A percentile compares a stretch with the other conserved stretches of the same genome.
Conservation (phyloP, 768 basidiomycete genomes). For the Mycena alexandri region DNA sequence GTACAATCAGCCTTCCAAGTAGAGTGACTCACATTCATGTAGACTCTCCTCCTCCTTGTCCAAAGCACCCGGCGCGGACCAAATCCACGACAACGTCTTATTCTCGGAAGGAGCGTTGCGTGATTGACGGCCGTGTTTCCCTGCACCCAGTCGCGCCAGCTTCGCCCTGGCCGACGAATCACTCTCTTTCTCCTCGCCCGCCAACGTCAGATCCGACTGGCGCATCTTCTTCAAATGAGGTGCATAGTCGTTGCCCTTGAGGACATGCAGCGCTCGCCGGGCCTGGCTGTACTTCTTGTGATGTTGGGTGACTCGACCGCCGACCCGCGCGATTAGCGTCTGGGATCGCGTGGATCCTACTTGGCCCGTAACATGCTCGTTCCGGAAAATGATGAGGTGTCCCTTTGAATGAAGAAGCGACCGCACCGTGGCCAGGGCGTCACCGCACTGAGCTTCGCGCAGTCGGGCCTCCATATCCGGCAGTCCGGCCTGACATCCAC, state of each 20-base stretch:
- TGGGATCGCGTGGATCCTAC: not conserved
- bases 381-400: not conserved
- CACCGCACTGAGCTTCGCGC: constrained; percentile 6
- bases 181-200: not conserved
- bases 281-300: not conserved
- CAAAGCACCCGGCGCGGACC: not conserved
- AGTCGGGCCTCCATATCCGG: constrained; percentile 5
- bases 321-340: not conserved
- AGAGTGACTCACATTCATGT: constrained; percentile 3
- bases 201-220: not conserved
- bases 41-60: not conserved
- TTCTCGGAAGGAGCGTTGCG: not conserved
- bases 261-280: not conserved
- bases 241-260: not conserved
- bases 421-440: not conserved
- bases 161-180: not conserved
- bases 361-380: not conserved
- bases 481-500: not conserved
- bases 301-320: not conserved
- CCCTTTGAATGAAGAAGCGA: not conserved
- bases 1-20: too few relatives aligned
- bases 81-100: constrained; percentile 5
- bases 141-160: not conserved
- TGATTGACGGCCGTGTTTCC: not conserved
- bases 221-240: not conserved